Conservation (phyloP, 495 filamentous ascomycete genomes). For the Massariosphaeria phaeospora region DNA sequence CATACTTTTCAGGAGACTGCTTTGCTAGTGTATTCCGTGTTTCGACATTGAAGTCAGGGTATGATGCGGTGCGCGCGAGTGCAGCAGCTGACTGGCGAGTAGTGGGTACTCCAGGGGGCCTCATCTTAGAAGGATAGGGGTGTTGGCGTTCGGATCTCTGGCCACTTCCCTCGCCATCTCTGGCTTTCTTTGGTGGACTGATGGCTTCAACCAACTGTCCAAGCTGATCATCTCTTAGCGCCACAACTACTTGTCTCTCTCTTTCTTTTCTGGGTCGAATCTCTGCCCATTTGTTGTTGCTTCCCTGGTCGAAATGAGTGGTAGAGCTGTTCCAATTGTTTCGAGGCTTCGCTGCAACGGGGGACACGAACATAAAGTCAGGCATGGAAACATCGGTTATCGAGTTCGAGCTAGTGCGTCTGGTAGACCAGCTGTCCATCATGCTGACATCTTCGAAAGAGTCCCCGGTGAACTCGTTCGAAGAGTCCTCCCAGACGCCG, state of each 20-base stretch:
- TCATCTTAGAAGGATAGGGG: slow-evolving; percentile 7
- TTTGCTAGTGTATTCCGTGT: not conserved
- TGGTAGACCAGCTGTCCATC: slow-evolving; percentile 12
- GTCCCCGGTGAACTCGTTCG: not conserved
- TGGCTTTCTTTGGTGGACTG: slow-evolving; percentile 17
- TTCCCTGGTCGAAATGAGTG: not conserved
- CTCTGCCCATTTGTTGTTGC: not conserved
- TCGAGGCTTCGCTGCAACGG: not conserved
- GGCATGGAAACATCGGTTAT: slow-evolving; percentile 18
- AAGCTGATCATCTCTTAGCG: slow-evolving; percentile 22
- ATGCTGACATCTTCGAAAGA: slow-evolving; percentile 20
- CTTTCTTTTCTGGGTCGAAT: not conserved
- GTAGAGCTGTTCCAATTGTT: not conserved
- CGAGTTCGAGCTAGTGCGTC: not conserved
- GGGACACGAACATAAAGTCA: slow-evolving; percentile 12
- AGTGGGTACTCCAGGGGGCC: not conserved
- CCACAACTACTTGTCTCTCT: slow-evolving; percentile 16
- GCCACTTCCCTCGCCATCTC: not conserved
- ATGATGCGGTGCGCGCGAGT: slow-evolving; percentile 22
- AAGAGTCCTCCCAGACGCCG: not conserved
- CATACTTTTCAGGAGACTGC: not conserved
- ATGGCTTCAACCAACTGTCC: slow-evolving; percentile 14
- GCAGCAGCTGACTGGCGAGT: slow-evolving; percentile 20
- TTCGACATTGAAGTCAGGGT: slow-evolving; percentile 7
- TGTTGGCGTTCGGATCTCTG: not conserved